phyloP scores from a whole-genome alignment of 2,329 filamentous ascomycete genomes.

The Claviceps paspali region DNA sequence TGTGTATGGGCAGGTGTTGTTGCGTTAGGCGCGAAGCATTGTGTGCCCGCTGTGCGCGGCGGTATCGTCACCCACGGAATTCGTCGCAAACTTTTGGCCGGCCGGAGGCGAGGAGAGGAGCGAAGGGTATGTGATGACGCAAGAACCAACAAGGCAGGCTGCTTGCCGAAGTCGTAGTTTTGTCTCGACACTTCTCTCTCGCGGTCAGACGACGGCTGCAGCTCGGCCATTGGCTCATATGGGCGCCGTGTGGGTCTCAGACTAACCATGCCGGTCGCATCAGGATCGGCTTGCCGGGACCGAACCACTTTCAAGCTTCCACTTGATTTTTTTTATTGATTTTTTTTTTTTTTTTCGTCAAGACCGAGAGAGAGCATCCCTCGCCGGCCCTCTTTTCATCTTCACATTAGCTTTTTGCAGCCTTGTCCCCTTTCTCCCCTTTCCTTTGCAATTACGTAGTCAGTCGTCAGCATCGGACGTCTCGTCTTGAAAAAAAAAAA shows the following conservation, averaged over 20 bases:
- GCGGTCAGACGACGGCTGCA: neutral
- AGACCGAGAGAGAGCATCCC: too few relatives aligned
- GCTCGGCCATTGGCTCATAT: neutral
- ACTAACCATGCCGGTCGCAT: too few relatives aligned
- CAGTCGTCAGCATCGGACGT: neutral
- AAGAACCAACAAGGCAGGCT: slow-evolving; percentile 2
- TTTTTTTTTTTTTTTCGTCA: neutral
- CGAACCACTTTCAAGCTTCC: too few relatives aligned
- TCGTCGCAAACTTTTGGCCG: neutral
- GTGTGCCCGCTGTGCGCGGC: neutral
- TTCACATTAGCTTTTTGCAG: neutral
- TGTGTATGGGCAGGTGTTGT: too few relatives aligned
- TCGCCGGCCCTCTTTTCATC: neutral
- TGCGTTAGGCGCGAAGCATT: slow-evolving; percentile 2
- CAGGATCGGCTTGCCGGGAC: too few relatives aligned
- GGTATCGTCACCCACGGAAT: too few relatives aligned
- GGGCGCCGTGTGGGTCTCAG: neutral
- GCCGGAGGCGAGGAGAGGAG: too few relatives aligned
- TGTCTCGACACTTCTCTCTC: too few relatives aligned
- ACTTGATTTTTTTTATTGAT: too few relatives aligned
- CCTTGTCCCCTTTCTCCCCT: too few relatives aligned
- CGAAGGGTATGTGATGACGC: slow-evolving; percentile 4
- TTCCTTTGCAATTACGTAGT: neutral
- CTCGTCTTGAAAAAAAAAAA: slow-evolving; percentile 19
- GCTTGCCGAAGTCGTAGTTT: too few relatives aligned